phyloP scores from a whole-genome alignment of 805 yeast species.

The Huiozyma sinensis region DNA sequence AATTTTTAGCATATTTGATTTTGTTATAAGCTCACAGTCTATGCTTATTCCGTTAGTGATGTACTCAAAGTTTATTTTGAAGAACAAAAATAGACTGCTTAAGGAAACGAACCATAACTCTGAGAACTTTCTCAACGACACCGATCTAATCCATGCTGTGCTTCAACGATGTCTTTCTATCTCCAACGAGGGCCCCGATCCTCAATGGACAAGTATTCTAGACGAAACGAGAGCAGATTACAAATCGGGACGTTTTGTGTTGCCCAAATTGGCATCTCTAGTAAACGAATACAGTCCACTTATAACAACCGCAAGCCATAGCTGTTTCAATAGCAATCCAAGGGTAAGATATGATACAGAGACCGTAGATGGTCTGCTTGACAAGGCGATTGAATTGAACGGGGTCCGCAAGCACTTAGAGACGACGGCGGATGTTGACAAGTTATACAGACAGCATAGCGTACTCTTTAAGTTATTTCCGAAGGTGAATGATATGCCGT shows the following conservation, averaged over 20 bases:
- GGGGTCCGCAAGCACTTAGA: conserved; percentile 2
- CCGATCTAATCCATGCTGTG: conserved; percentile 29
- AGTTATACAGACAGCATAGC: no score
- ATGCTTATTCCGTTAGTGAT: conserved; percentile 46
- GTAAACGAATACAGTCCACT: conserved; percentile 24
- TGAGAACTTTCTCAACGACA: conserved; percentile 24
- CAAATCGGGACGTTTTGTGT: conserved; percentile 1
- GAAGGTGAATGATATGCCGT: no score
- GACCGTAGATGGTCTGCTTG: conserved; percentile 7
- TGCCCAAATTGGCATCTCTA: conserved; percentile 2
- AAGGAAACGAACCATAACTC: conserved; percentile 14
- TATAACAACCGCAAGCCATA: conserved; percentile 14
- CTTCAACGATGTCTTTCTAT: conserved; percentile 29
- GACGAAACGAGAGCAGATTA: conserved; percentile 4
- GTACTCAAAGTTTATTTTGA: conserved; percentile 45
- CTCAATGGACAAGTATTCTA: conserved; percentile 1
- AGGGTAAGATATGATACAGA: background rate
- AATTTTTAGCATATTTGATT: conserved; percentile 58
- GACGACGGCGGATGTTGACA: no score
- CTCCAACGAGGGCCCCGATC: background rate
- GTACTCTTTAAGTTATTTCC: no score
- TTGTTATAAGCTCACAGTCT: conserved; percentile 45
- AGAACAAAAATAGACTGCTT: conserved; percentile 36
- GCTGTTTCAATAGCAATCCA: background rate
- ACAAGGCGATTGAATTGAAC: conserved; percentile 14